Base-by-base conservation (phyloP, 768 basidiomycete genomes). In the Boletus patriciae region DNA sequence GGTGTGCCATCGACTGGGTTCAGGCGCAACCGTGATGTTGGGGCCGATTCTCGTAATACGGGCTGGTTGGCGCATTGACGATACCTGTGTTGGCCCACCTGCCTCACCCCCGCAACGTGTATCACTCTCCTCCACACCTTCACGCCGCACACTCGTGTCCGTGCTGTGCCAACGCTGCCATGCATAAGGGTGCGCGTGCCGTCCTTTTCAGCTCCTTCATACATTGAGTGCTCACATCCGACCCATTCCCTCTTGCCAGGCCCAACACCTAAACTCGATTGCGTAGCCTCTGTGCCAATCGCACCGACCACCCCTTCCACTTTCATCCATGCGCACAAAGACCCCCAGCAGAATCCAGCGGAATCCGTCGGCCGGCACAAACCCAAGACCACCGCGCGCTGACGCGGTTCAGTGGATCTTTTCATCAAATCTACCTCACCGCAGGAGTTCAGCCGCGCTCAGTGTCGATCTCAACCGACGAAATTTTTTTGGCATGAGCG, bases 401-500 rank as follows among this genome's bases (percentile, higher is more conserved):
- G 67, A 67, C 55, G 78, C 84, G 55, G 70, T 88, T 48, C 87
- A 89, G 59, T 90, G 88, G 88, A 77, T 90, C 53, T 89, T 88
- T 70, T 80, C 86, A 62, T 85, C 81, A 61, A 89, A 88, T 69
- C 83, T 90, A 47, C 86, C 87, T 50, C 68, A 71, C 62, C 81
- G 86, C 42, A 77, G 81, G 63, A 78, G 86, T 60, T 79, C 80
- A 56, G 85, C 84, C 19, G 81, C 78, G 49, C 73, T 87, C 56
- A 82, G 84, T 19, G 69, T 77, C 40, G 84, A 87, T 66, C 74
- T 83, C 47, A 83, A 83, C 66, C 85, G 83, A 66, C 79, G 89
- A 53, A 85, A 85, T 59, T 82, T 91, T 60, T 92, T 92, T 60
- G 90, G 91, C 27, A 80, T 92, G 76, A 82, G 87, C 50, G 90